These are phyloP conservation scores for Aureobasidium vineae DNA, from an alignment of 2,329 filamentous ascomycete genomes.

Conservation along the genomic window DNA sequence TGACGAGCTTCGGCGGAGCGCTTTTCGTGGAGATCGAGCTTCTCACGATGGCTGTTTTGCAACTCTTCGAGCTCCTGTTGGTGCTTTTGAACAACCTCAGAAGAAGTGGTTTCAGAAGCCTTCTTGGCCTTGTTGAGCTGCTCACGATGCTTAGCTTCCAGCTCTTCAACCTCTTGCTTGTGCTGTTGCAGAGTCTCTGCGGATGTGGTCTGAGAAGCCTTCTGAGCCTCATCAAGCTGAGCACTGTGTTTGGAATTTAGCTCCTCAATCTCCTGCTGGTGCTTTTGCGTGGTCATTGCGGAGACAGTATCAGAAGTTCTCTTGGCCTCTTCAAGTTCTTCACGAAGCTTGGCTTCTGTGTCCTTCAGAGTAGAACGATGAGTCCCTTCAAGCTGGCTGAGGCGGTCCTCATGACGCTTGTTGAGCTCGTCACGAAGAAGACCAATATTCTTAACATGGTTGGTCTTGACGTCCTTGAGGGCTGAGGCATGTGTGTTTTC, in stretches of 20 bases:
- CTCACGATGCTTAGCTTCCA: neutral
- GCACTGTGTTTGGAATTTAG: conserved; percentile 17
- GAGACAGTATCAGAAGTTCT: neutral
- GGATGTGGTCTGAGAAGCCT: neutral
- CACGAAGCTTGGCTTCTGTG: neutral
- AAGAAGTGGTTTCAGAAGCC: conserved; percentile 3
- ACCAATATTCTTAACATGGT: conserved; percentile 7
- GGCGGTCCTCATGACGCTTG: conserved; percentile 8
- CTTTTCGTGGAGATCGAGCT: neutral
- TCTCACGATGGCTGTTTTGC: neutral
- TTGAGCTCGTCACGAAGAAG: neutral
- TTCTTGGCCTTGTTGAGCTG: neutral
- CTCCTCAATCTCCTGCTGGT: neutral
- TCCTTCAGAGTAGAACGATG: neutral
- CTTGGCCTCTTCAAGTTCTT: neutral
- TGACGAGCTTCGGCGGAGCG: conserved; percentile 3
- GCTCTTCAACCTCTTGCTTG: conserved; percentile 4
- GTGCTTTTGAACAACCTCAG: neutral
- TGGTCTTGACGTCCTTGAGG: conserved; percentile 12
- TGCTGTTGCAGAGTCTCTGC: neutral
- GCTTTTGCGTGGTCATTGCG: neutral
- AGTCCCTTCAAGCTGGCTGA: neutral
- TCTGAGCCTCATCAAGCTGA: conserved; percentile 8
- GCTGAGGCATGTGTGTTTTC: conserved; percentile 3
- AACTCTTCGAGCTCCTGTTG: conserved; percentile 5